Evolutionary conservation across 2,329 filamentous ascomycete genomes (phyloP), one percentile per base, ranked within the genome.

Genomic region (Ploettnerulaceae sp.): DNA sequence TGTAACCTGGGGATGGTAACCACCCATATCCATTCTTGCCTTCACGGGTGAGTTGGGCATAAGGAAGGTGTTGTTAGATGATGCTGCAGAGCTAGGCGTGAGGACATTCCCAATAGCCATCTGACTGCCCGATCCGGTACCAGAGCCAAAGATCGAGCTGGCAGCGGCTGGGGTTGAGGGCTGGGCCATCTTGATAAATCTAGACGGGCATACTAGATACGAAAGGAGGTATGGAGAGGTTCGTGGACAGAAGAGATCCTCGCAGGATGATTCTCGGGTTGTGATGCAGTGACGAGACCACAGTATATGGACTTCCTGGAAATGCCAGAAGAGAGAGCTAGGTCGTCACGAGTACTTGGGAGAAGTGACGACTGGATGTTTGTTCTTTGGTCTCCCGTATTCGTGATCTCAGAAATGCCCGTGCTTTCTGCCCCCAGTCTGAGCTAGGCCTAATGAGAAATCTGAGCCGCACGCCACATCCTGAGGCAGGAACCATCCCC

Each of bases 21-120:
- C 82, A 63, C 94, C 89, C 46, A 74, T 74, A 49, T 75, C 75
- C 15, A 75, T 71, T 48, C 78, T 75, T 58, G 75, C 77, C 65
- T 85, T 87, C 49, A 82, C 73, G 11, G 89, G 88, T 53, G 85
- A 89, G 62, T 88, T 86, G 14, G 89, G 84, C 87, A 97, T 93
- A 62, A 95, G 82, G 70, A 91, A 95, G 18, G 90, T 89, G 63
- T 86, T 87, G 68, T 79, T 82, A 14, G 73, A 75, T n/a, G 79
- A 78, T 38, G 76, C 67, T 52, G 69, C 69, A 20, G 73, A 74
- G 28, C 68, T 67, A 8, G 73, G 74, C 38, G 73, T 72, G 12
- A 58, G 28, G 14, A 46, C 47, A 22, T 53, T 48, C n/a, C 36
- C 41, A 22, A 38, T 48, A 20, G 54, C 45, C 26, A 53, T 47